Evolutionary conservation across 495 filamentous ascomycete species (phyloP).

Genomic region (Parmelia sp.): DNA sequence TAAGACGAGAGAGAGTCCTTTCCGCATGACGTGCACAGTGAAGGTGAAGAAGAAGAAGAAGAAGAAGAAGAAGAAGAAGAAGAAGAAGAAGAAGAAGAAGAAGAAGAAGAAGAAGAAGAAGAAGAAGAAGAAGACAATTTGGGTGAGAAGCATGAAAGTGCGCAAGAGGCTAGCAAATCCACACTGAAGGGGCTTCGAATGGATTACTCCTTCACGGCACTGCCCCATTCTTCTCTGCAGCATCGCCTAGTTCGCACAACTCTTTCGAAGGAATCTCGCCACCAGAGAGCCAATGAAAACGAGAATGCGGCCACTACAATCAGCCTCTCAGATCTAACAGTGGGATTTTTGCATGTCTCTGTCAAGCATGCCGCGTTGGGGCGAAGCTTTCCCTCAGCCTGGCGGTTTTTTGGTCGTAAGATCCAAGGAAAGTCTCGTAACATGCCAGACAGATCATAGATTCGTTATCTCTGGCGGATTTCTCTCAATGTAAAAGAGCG

Average conservation of each 20-base stretch:
- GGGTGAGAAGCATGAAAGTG: not conserved
- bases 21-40: not conserved
- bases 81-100: not conserved
- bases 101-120: not conserved
- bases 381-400: too few species aligned
- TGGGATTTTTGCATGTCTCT: too few species aligned
- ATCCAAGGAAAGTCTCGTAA: not conserved
- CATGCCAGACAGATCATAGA: not conserved
- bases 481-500: too few species aligned
- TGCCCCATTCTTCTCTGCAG: not conserved
- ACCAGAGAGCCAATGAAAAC: not conserved
- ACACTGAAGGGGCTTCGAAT: not conserved
- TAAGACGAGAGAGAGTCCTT: not conserved
- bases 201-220: not conserved
- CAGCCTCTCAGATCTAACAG: too few species aligned
- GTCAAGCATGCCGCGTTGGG: too few species aligned
- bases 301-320: not conserved
- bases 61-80: not conserved
- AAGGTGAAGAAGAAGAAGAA: not conserved
- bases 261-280: not conserved
- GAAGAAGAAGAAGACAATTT: not conserved
- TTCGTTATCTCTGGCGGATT: too few species aligned
- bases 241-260: not conserved
- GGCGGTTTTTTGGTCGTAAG: too few species aligned
- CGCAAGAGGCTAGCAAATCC: not conserved